Percentiles rank a stretch among this genome's conserved stretches.
These are phyloP conservation scores for Pascua sp. DNA, from an alignment of 1,284 basidiomycete species.

Conservation along the genomic window DNA sequence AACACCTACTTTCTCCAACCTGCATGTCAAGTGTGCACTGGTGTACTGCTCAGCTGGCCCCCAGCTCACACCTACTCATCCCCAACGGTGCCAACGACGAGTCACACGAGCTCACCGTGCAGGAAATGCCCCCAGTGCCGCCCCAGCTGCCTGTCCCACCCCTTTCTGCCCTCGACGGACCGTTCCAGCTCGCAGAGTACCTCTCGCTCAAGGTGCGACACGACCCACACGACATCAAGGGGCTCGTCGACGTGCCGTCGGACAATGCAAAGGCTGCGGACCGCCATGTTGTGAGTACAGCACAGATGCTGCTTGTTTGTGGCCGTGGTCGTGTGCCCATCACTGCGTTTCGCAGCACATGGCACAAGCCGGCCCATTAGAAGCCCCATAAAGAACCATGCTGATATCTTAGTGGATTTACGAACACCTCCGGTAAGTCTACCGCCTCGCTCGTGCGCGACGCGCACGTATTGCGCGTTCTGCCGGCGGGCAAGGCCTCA, in stretches of 20 bases:
- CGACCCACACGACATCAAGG: constrained; percentile 81
- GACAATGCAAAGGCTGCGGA: constrained; percentile 48
- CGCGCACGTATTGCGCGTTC: too few relatives aligned
- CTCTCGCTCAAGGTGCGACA: constrained; percentile 78
- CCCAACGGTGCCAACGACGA: neutral
- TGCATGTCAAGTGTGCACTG: neutral
- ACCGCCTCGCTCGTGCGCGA: too few relatives aligned
- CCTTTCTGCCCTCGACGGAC: constrained; percentile 63
- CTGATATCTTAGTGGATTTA: constrained; percentile 81
- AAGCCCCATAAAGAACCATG: neutral
- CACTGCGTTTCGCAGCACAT: too few relatives aligned
- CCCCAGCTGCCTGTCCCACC: constrained; percentile 30
- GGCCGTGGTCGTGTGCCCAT: too few relatives aligned
- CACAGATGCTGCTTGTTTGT: neutral
- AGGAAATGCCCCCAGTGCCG: constrained; percentile 32
- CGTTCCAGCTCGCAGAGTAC: constrained; percentile 93
- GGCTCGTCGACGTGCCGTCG: constrained; percentile 69
- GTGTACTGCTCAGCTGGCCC: neutral
- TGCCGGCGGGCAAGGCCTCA: too few relatives aligned
- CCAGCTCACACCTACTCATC: neutral
- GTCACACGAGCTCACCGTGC: neutral
- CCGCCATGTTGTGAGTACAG: constrained; percentile 49
- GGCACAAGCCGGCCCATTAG: too few relatives aligned
- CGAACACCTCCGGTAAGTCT: constrained; percentile 76
- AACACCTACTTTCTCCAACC: neutral